phyloP scores from a whole-genome alignment of 139 green algal species.

The Volvox reticuliferus region DNA sequence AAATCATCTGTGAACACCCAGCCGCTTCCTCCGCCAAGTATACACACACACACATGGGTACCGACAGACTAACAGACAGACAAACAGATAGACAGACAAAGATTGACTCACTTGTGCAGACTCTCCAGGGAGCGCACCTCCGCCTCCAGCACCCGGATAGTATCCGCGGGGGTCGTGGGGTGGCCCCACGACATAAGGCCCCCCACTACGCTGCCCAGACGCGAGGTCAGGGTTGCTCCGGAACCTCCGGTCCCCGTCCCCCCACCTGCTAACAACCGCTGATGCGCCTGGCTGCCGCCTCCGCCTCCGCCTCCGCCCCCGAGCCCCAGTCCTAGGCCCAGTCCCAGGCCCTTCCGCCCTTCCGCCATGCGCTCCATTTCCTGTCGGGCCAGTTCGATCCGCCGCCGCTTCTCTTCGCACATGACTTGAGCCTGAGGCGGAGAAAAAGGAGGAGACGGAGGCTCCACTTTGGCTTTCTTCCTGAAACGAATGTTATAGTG shows the following conservation, averaged over 20 bases:
- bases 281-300: background rate
- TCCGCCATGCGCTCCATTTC: constrained; percentile 58
- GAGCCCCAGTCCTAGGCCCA: background rate
- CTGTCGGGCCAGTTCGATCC: constrained; percentile 61
- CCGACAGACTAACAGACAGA: too few species aligned
- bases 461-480: too few species aligned
- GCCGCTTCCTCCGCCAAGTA: too few species aligned
- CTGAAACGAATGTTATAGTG: too few species aligned
- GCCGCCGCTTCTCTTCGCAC: constrained; percentile 76
- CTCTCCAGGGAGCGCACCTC: constrained; percentile 69
- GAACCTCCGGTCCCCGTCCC: background rate
- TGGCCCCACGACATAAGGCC: constrained; percentile 11
- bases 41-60: too few species aligned
- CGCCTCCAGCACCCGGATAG: constrained; percentile 69
- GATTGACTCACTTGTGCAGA: constrained; percentile 52
- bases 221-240: background rate
- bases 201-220: constrained; percentile 65
- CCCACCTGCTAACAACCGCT: background rate
- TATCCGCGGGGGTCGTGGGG: constrained; percentile 49
- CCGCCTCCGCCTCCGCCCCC: background rate
- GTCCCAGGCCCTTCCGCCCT: background rate
- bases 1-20: too few species aligned
- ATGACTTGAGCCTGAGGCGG: constrained; percentile 61
- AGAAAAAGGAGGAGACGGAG: background rate
- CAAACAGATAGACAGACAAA: background rate